These are phyloP conservation scores for Pseudomicrostroma phylloplanum DNA, from an alignment of 1,284 basidiomycete genomes.

Conservation along the genomic window DNA sequence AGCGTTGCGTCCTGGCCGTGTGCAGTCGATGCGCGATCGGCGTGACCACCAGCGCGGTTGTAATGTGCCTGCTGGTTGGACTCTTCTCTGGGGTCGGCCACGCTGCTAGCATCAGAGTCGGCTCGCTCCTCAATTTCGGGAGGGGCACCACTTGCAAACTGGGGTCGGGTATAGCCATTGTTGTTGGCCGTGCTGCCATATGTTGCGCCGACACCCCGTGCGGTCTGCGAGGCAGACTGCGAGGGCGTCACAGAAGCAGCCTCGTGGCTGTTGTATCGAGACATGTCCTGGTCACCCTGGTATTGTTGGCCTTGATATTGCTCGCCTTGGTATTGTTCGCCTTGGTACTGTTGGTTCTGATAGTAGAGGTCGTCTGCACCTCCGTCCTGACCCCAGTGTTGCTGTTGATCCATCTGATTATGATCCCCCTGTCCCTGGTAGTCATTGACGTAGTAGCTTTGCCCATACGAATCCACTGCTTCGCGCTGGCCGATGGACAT, in stretches of 20 bases:
- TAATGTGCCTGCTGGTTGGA: constrained; percentile 26
- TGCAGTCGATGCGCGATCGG: background rate
- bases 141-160: background rate
- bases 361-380: constrained; percentile 16
- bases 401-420: constrained; percentile 15
- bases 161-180: background rate
- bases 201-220: background rate
- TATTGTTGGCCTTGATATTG: background rate
- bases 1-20: background rate
- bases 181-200: background rate
- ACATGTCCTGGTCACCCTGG: background rate
- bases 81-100: constrained; percentile 32
- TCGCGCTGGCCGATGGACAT: constrained; percentile 9
- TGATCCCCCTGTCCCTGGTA: constrained; percentile 21
- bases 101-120: constrained; percentile 17
- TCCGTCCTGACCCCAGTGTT: constrained; percentile 6
- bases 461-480: too few relatives aligned
- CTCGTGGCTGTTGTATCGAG: constrained; percentile 18
- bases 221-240: constrained; percentile 51
- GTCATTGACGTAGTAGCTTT: constrained; percentile 22
- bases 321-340: constrained; percentile 2
- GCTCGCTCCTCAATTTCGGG: constrained; percentile 18
- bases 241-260: constrained; percentile 50
- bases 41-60: constrained; percentile 6
- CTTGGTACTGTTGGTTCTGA: constrained; percentile 15